phyloP scores from a whole-genome alignment of 1,284 basidiomycete genomes.

The Boletellus deceptivus region DNA sequence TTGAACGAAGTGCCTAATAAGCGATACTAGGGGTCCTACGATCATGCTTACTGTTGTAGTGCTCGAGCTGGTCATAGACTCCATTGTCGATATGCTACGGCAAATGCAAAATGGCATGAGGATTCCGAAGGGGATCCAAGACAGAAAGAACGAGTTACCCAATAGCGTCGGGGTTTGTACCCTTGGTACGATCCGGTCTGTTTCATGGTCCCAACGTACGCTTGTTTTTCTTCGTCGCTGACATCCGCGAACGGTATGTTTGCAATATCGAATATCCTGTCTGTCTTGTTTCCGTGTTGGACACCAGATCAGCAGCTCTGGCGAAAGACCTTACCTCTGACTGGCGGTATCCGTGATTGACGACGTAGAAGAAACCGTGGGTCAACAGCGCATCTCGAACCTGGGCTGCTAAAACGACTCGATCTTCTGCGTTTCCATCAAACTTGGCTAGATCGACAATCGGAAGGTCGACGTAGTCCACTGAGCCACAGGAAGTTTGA shows the following conservation, averaged over 20 bases:
- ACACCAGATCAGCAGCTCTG: background rate
- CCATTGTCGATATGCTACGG: conserved; percentile 54
- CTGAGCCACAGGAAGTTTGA: conserved; percentile 30
- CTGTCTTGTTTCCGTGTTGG: conserved; percentile 34
- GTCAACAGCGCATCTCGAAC: conserved; percentile 57
- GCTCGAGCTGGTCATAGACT: conserved; percentile 56
- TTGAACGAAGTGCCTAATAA: conserved; percentile 17
- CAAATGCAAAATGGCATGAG: background rate
- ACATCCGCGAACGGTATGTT: conserved; percentile 58
- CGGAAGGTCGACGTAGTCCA: conserved; percentile 66
- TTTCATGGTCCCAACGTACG: conserved; percentile 49
- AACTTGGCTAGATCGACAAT: conserved; percentile 60
- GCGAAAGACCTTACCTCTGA: conserved; percentile 40
- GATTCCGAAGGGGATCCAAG: background rate
- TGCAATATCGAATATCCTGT: conserved; percentile 62
- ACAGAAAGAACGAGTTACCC: conserved; percentile 36
- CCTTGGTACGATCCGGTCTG: conserved; percentile 55
- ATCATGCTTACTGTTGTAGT: conserved; percentile 49
- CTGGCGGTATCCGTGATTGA: conserved; percentile 55
- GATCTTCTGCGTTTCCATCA: conserved; percentile 43
- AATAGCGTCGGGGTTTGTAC: conserved; percentile 56
- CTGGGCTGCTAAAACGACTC: conserved; percentile 44
- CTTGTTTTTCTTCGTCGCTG: conserved; percentile 53
- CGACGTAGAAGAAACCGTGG: conserved; percentile 62
- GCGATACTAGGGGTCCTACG: background rate